Evolutionary conservation across 2,329 filamentous ascomycete genomes (phyloP).

Genomic region (Arachnomyces sp.): DNA sequence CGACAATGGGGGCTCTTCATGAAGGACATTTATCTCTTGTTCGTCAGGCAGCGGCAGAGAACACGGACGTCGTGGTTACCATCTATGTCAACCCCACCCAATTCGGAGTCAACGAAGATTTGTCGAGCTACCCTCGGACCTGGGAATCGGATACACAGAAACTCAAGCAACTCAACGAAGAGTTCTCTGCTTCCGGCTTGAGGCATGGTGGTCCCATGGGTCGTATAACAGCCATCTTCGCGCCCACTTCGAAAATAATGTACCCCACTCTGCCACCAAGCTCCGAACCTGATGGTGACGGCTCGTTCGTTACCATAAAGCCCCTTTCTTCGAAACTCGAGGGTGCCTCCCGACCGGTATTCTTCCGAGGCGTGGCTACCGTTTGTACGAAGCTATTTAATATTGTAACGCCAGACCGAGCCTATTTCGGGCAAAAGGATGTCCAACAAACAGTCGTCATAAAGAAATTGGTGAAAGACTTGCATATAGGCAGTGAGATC

Average conservation of each 20-base stretch:
- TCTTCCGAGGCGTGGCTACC: slow-evolving; percentile 92
- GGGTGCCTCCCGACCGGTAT: slow-evolving; percentile 77
- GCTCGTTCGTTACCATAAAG: slow-evolving; percentile 86
- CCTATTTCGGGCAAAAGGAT: slow-evolving; percentile 97
- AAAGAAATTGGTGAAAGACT: slow-evolving; percentile 76
- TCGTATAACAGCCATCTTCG: slow-evolving; percentile 73
- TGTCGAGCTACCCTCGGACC: slow-evolving; percentile 80
- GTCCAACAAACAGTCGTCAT: slow-evolving; percentile 93
- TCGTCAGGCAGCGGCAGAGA: slow-evolving; percentile 72
- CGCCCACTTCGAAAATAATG: slow-evolving; percentile 73
- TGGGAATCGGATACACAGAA: slow-evolving; percentile 68
- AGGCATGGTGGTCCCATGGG: slow-evolving; percentile 41
- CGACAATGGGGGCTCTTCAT: slow-evolving; percentile 97
- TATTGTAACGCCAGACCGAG: slow-evolving; percentile 65
- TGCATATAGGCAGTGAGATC: slow-evolving; percentile 68
- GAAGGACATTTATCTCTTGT: slow-evolving; percentile 80
- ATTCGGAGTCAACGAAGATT: slow-evolving; percentile 81
- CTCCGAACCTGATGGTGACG: slow-evolving; percentile 64
- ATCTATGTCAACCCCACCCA: slow-evolving; percentile 97
- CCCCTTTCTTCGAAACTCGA: slow-evolving; percentile 75
- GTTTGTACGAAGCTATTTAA: slow-evolving; percentile 94
- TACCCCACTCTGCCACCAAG: slow-evolving; percentile 74
- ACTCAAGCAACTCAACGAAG: slow-evolving; percentile 59
- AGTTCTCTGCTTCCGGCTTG: slow-evolving; percentile 54
- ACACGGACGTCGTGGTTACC: slow-evolving; percentile 78